These are phyloP conservation scores for Plectosphaerella plurivora DNA, from an alignment of 2,329 filamentous ascomycete species.

Conservation along the genomic window DNA sequence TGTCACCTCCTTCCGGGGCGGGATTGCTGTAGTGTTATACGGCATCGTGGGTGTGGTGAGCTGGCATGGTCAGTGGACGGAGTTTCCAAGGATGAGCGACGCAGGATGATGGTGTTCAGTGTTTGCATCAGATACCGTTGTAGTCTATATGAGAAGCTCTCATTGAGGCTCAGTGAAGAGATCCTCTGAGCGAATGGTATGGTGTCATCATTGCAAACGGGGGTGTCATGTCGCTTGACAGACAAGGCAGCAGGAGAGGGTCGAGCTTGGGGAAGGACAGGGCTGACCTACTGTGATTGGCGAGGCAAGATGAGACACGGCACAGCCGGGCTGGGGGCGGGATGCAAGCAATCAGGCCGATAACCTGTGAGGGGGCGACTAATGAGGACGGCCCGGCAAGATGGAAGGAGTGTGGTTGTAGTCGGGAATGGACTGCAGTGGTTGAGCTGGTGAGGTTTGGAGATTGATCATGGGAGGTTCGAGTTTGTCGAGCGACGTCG, in stretches of 20 bases:
- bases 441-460: no score
- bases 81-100: background rate
- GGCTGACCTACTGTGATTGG: no score
- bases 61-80: background rate
- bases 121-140: constrained; percentile 87
- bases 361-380: no score
- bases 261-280: background rate
- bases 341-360: no score
- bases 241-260: background rate
- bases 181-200: constrained; percentile 51
- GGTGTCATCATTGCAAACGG: constrained; percentile 55
- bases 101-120: background rate
- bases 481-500: no score
- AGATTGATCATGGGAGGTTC: no score
- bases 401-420: background rate
- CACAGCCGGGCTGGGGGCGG: no score
- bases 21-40: constrained; percentile 82
- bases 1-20: constrained; percentile 74
- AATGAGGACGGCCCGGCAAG: background rate
- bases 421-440: no score
- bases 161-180: constrained; percentile 56
- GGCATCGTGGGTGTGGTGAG: constrained; percentile 56
- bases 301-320: no score
- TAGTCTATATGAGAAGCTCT: constrained; percentile 75
- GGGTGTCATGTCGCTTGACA: background rate